Base-by-base conservation (phyloP, 805 yeast species). In the Metschnikowia kunwiensis region DNA sequence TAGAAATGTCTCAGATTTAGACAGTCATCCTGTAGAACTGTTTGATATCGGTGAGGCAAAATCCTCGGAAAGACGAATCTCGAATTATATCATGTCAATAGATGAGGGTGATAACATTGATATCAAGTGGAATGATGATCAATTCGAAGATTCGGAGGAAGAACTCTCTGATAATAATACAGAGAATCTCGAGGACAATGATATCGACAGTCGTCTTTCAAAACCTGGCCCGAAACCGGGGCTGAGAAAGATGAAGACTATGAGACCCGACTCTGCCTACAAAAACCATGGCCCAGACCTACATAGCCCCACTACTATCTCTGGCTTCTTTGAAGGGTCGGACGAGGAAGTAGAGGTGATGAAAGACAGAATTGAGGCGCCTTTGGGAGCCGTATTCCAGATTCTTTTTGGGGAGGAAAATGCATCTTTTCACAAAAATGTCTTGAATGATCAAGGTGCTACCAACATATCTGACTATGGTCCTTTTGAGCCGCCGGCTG, bases 391-490 rank as follows among this genome's bases (percentile, higher is more conserved):
- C 10, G 75, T 82, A 0, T 79, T 63, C 43, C 62, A 63, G 17
- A 50, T 80, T n/a, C 38, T 85, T 16, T 83, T 80, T 58, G 91
- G 91, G 7, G 34, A 40, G 20, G 68, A 74, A 26, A 77, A 80
- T 49, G 63, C 69, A 1, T 50, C 69, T 0, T 70, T 70, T 37
- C 55, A 70, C 34, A 65, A 67, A 24, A 53, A 54, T 7, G 58
- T 80, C 11, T 51, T 83, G 26, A 67, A 70, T 33, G 71, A 68
- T n/a, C 87, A 80, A 43, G 81, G 78, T 40, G 86, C 85, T 48
- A 69, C 70, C 29, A 78, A 80, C 27, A 64, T 84, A 5, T 68
- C 80, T 0, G 70, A 72, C 2, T 48, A 38, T 32, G 46, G 40
- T 23, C 20, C 30, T n/a, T 49, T 43, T 27, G 36, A 40, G 17